phyloP scores from a whole-genome alignment of 768 basidiomycete genomes.

The Pholiota conissans region DNA sequence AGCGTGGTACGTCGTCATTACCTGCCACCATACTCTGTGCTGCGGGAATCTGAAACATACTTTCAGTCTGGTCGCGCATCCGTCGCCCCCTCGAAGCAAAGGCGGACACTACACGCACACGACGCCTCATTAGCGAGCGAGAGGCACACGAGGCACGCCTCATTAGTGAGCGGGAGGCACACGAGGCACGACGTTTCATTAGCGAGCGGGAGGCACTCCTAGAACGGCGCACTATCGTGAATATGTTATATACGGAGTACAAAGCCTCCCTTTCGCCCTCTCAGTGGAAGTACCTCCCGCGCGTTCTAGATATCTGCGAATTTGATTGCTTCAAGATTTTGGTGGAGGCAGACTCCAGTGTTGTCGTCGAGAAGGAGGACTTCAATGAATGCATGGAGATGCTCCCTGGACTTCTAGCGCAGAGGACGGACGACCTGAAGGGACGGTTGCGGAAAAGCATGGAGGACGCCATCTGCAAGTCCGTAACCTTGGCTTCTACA shows the following conservation, averaged over 20 bases:
- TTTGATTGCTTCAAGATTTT: conserved; percentile 5
- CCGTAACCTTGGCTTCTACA: background rate
- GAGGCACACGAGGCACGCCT: background rate
- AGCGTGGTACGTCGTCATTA: conserved; percentile 19
- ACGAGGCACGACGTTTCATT: background rate
- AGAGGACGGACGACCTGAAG: background rate
- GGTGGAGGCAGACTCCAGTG: background rate
- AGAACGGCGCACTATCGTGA: background rate
- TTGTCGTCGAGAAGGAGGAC: background rate
- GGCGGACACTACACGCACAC: background rate
- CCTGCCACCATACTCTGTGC: too few relatives aligned
- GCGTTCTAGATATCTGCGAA: conserved; percentile 14
- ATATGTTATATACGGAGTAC: conserved; percentile 18
- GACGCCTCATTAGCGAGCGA: background rate
- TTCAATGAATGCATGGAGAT: conserved; percentile 2
- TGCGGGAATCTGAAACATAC: background rate
- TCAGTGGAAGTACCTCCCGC: conserved; percentile 24
- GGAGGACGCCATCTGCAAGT: background rate
- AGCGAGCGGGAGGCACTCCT: background rate
- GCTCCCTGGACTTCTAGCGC: conserved; percentile 2
- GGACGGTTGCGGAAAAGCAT: background rate
- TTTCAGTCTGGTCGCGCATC: conserved; percentile 6
- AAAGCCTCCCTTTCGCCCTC: conserved; percentile 17
- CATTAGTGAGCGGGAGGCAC: background rate
- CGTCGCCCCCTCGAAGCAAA: conserved; percentile 4